Evolutionary conservation across 2,329 filamentous ascomycete species (phyloP), one percentile per base, ranked within the genome.

Genomic region (Alternaria sp.): DNA sequence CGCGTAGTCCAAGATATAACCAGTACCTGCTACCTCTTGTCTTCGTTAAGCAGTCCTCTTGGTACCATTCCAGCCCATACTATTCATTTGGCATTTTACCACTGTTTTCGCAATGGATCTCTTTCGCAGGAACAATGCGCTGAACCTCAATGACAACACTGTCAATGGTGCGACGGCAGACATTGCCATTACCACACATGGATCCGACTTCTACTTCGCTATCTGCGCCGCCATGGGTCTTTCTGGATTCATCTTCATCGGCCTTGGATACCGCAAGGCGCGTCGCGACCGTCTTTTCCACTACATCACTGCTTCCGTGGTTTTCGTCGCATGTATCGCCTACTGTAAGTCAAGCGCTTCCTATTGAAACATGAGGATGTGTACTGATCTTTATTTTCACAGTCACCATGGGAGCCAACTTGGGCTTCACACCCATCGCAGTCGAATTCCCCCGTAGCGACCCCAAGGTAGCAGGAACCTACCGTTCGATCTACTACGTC

Each of bases 401-500:
- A 58, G 56, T 88, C 79, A 83, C 85, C 66, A 89, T 91, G 88
- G 89, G 84, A n/a, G 86, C 87, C 10, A 88, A 89, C 70, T 81
- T 91, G 1, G 89, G 89, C 32, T 89, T 86, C 77, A 85, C 86
- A 3, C 86, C 88, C 0, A 89, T 91, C 68, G 72, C 81, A n/a
- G 88, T 89, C 43, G 86, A 92, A 71, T 91, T 86, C 67, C 79
- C 77, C 1, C 81, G 83, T 55, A 78, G 63, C 61, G 74, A 81
- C 57, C 77, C 81, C 13, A 81, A 83, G 6, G 83, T 86, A 3
- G 65, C 77, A 3, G 87, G 87, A 6, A 74, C 79, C 2, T 86
- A 85, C 52, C 85, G 90, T 45, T 85, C 90, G 73, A 86, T 91
- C 72, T 91, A 89, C 78, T 91, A 89, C 67, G 88, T 88, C 43